A percentile compares a stretch with the other conserved stretches of the same genome.
These are phyloP conservation scores for Stromatinia cepivora DNA, from an alignment of 2,329 filamentous ascomycete species.

Conservation along the genomic window DNA sequence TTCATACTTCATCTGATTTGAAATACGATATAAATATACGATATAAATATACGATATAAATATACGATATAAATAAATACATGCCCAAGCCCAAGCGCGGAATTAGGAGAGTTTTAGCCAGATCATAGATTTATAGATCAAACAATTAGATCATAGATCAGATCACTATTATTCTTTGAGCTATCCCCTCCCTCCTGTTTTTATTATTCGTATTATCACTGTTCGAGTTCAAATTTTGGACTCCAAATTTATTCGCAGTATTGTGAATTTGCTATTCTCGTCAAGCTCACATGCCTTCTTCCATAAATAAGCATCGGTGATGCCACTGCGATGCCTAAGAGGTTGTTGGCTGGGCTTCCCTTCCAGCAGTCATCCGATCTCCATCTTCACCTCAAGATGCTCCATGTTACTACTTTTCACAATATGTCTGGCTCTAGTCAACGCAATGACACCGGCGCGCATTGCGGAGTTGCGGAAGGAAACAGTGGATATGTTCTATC, in stretches of 20 bases:
- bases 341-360: constrained; percentile 26
- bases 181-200: background rate
- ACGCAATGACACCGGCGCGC: constrained; percentile 55
- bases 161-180: background rate
- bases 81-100: no score
- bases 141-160: background rate
- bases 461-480: constrained; percentile 58
- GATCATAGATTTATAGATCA: no score
- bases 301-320: constrained; percentile 38
- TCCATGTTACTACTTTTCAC: constrained; percentile 31
- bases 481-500: constrained; percentile 84
- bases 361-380: constrained; percentile 29
- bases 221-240: no score
- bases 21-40: background rate
- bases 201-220: background rate
- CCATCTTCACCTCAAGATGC: constrained; percentile 33
- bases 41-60: background rate
- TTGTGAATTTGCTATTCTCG: constrained; percentile 9
- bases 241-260: background rate
- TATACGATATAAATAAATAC: no score
- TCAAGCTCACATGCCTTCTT: constrained; percentile 41
- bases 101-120: no score
- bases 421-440: constrained; percentile 35
- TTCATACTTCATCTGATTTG: background rate
- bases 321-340: constrained; percentile 41